phyloP scores from a whole-genome alignment of 805 yeast species.

The Maudiozyma barnettii region DNA sequence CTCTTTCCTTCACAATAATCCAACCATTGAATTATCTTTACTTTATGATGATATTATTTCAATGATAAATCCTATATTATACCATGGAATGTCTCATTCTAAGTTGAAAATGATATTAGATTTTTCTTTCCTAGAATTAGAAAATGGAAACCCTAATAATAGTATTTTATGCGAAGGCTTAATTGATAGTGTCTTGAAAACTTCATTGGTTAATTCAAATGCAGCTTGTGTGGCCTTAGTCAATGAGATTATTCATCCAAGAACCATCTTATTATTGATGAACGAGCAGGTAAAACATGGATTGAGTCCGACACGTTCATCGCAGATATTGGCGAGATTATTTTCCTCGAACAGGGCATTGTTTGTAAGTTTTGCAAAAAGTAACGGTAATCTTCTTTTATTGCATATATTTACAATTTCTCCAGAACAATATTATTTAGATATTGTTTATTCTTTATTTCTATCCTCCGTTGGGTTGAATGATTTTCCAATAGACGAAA shows the following conservation, averaged over 20 bases:
- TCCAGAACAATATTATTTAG: constrained; percentile 26
- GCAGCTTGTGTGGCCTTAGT: constrained; percentile 38
- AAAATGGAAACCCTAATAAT: constrained; percentile 22
- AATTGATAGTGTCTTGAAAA: constrained; percentile 25
- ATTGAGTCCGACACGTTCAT: constrained; percentile 12
- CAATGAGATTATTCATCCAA: constrained; percentile 45
- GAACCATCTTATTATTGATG: constrained; percentile 53
- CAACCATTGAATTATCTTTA: constrained; percentile 10
- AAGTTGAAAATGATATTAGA: constrained; percentile 46
- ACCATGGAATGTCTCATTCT: constrained; percentile 39
- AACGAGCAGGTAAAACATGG: constrained; percentile 22
- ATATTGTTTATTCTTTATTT: constrained; percentile 40
- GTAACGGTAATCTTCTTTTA: constrained; percentile 36
- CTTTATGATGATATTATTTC: constrained; percentile 19
- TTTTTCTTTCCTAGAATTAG: constrained; percentile 42
- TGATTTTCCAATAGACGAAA: not conserved
- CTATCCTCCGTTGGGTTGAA: constrained; percentile 19
- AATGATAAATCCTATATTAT: constrained; percentile 27
- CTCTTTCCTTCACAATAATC: constrained; percentile 28
- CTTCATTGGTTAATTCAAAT: constrained; percentile 33
- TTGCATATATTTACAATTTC: constrained; percentile 38
- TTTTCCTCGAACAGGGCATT: constrained; percentile 40
- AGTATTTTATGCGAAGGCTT: constrained; percentile 27
- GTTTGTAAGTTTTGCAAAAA: constrained; percentile 41
- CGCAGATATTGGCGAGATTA: constrained; percentile 42